Evolutionary conservation across 1,284 basidiomycete genomes (phyloP), one percentile per base, ranked within the genome.

Genomic region (Meripilus lineatus): DNA sequence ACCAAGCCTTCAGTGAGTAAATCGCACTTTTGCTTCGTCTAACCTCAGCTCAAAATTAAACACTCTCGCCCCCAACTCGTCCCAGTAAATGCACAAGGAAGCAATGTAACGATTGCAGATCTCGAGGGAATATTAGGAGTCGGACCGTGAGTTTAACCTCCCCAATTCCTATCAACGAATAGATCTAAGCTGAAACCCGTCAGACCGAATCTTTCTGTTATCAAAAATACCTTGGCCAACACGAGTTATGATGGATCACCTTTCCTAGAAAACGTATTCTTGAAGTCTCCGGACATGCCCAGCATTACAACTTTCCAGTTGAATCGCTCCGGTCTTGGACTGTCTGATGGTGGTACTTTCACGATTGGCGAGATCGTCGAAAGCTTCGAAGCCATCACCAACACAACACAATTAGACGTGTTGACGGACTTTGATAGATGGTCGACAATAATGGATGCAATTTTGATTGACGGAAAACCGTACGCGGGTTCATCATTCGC

Each of bases 321-420:
- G 13, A n/a, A 22, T n/a, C 22, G 25, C 7, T 15, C 17, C 10
- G 47, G 46, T 3, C 45, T 44, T 4, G 55, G 53, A 4, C 43
- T 49, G n/a, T 46, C 50, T 6, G 47, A 52, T 32, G 57, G 57
- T 3, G 57, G 57, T 26, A 43, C 48, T 10, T 53, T 59, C 44
- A 57, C 54, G 1, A 52, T 58, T n/a, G 52, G 57, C 5, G 50
- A 50, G n/a, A 40, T 51, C 30, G 45, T 38, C 6, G 10, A 40
- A 4, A 42, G 48, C 35, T 35, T 48, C 36, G 40, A 42, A 1
- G 42, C 24, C 14, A 40, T 53, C 17, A 20, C 41, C 10, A 26
- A 44, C 20, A 36, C 43, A 2, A 46, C 53, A 5, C 32, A 40
- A 5, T 39, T 53, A 8, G 23, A 42, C 13, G 44, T n/a, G 28